These are phyloP conservation scores for Fomes fomentarius DNA, from an alignment of 1,284 basidiomycete species.

Conservation along the genomic window DNA sequence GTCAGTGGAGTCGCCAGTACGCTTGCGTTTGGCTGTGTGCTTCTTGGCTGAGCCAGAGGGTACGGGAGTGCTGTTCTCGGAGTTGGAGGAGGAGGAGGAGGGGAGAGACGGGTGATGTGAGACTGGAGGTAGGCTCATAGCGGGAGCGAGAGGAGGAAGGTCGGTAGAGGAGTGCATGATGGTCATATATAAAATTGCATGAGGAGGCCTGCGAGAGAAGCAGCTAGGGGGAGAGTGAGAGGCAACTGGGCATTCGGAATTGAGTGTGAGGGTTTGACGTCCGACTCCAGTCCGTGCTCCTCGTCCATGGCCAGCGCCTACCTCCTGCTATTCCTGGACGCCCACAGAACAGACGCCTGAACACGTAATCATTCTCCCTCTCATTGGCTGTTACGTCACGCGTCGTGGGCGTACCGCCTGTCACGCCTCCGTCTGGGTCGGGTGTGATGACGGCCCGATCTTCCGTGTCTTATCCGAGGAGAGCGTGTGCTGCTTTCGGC, in stretches of 20 bases:
- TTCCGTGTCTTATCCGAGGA: neutral
- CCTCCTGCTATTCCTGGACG: slow-evolving; percentile 8
- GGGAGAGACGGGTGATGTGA: slow-evolving; percentile 26
- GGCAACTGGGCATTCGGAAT: slow-evolving; percentile 14
- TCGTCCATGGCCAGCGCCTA: slow-evolving; percentile 1
- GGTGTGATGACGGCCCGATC: slow-evolving; percentile 27
- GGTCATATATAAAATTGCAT: slow-evolving; percentile 1
- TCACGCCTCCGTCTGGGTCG: slow-evolving; percentile 14
- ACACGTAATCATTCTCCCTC: slow-evolving; percentile 14
- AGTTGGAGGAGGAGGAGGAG: slow-evolving; percentile 30
- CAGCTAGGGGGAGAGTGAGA: slow-evolving; percentile 10
- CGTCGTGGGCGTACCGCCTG: slow-evolving; percentile 1
- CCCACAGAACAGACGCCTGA: neutral
- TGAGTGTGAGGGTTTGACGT: slow-evolving; percentile 8
- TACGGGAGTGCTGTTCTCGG: slow-evolving; percentile 25
- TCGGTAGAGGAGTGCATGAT: slow-evolving; percentile 22
- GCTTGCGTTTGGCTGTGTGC: slow-evolving; percentile 43
- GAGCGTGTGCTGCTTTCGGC: neutral
- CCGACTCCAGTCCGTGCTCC: neutral
- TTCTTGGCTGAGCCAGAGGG: slow-evolving; percentile 26
- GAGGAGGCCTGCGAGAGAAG: neutral
- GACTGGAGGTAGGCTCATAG: slow-evolving; percentile 24
- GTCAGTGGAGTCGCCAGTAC: slow-evolving; percentile 57
- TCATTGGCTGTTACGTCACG: slow-evolving; percentile 23
- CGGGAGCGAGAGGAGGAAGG: slow-evolving; percentile 28